phyloP scores from a whole-genome alignment of 768 basidiomycete species.

The Leccinum obscurum region DNA sequence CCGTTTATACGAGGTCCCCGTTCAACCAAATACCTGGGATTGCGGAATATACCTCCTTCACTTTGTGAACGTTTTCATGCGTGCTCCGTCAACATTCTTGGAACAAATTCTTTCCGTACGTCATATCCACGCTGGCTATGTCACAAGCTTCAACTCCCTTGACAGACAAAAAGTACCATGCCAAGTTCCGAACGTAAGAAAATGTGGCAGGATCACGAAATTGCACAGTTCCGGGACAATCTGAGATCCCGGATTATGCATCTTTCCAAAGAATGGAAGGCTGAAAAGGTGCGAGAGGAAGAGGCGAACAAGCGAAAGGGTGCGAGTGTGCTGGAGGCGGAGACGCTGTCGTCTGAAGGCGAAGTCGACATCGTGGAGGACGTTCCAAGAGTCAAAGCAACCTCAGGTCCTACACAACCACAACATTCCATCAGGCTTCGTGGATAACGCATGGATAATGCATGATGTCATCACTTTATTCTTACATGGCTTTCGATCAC shows the following conservation, averaged over 20 bases:
- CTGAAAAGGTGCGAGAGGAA: constrained; percentile 38
- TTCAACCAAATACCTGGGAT: constrained; percentile 87
- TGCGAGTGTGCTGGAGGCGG: constrained; percentile 16
- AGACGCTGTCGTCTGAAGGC: constrained; percentile 35
- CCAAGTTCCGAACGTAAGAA: constrained; percentile 39
- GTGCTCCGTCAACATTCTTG: constrained; percentile 52
- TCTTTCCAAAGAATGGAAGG: constrained; percentile 58
- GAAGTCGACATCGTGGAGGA: constrained; percentile 42
- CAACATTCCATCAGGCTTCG: constrained; percentile 17
- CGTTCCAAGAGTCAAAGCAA: constrained; percentile 10
- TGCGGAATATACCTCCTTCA: constrained; percentile 93
- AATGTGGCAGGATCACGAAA: constrained; percentile 54
- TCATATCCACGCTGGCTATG: background rate
- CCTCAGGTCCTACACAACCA: constrained; percentile 12
- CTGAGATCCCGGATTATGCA: constrained; percentile 42
- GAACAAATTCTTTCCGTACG: constrained; percentile 44
- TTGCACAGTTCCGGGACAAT: constrained; percentile 47
- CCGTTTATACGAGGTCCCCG: constrained; percentile 62
- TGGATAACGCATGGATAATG: constrained; percentile 22
- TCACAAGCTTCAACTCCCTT: constrained; percentile 6
- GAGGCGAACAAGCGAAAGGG: constrained; percentile 32
- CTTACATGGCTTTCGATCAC: constrained; percentile 7
- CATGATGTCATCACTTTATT: background rate
- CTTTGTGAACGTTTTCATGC: constrained; percentile 77
- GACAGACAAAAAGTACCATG: constrained; percentile 34